Base-by-base conservation (phyloP, 2,329 filamentous ascomycete species). In the Monilinia fructigena region DNA sequence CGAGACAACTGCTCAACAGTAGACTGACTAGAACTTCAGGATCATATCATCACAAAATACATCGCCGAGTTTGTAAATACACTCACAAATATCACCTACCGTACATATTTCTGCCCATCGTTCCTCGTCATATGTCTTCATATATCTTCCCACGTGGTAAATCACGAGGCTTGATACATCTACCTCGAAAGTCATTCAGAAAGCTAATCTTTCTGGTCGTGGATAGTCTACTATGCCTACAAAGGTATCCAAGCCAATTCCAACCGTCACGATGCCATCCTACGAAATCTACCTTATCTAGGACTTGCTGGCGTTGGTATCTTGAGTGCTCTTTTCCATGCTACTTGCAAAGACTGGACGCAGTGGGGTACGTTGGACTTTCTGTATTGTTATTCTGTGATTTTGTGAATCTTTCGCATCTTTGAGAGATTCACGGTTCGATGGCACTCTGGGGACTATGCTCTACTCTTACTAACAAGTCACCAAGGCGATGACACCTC, bases 21-120 rank as follows among this genome's bases (percentile, higher is more conserved):
- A 54, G 11, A 62, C 14, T 63, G 53, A 47, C 47, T 55, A 35
- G 45, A 26, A 54, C 18, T 53, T 31, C n/a, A 87, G 77, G 85
- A 87, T 72, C 86, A 84, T 70, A 80, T 79, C 63, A 74, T 85
- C 63, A 82, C 81, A 2, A 71, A 74, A 4, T 85, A 84, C 70
- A 76, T 85, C 58, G 83, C 80, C 42, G 83, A 85, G 69, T 82
- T 85, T 68, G 75, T 84, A 67, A 85, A 84, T 69, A 81, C 83
- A 0, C 68, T 84, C 56, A 83, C 81, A 4, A 85, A 84, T 69
- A 62, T 82, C 1, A 78, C 78, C 7, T 85, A 83, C 69, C 75
- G 82, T 83, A 76, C 40, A 74, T 67, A 45, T n/a, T 56, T 68
- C 65, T 65, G 58, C 26, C 53, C 50, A 42, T 52, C 31, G 61